Evolutionary conservation across 305 asterid species (phyloP).

Genomic region (Petunia hybrid): DNA sequence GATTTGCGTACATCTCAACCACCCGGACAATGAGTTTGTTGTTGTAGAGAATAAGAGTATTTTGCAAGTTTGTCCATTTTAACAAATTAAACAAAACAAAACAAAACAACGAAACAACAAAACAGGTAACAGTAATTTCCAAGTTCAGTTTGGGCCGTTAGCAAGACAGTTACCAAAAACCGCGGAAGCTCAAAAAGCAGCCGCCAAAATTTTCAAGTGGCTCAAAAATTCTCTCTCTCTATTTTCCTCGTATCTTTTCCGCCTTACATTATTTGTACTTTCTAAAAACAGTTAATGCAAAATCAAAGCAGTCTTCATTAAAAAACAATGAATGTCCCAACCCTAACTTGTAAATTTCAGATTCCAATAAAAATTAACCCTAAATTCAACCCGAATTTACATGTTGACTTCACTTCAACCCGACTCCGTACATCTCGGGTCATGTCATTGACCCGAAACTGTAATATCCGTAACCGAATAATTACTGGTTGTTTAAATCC

Average conservation of each 20-base stretch:
- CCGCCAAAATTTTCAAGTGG: constrained; percentile 26
- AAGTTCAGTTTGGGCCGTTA: neutral
- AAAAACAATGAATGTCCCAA: constrained; percentile 49
- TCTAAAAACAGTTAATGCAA: neutral
- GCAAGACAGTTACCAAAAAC: neutral
- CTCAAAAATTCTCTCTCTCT: neutral
- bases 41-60: too few species aligned
- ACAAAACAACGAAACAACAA: too few species aligned
- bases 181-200: constrained; percentile 3
- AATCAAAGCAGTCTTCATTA: neutral
- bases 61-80: too few species aligned
- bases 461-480: constrained; percentile 32
- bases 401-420: neutral
- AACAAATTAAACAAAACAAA: too few species aligned
- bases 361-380: constrained; percentile 36
- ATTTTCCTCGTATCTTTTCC: neutral
- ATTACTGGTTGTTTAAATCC: constrained; percentile 57
- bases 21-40: too few species aligned
- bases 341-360: constrained; percentile 49
- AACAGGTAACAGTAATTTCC: too few species aligned
- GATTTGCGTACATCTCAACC: too few species aligned
- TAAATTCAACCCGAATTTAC: constrained; percentile 37
- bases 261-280: neutral
- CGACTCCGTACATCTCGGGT: constrained; percentile 10
- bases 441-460: neutral